Percentiles rank a stretch among this genome's conserved stretches.
These are phyloP conservation scores for Epipyxis sp. DNA, from an alignment of 108 stramenopile species.

Conservation along the genomic window DNA sequence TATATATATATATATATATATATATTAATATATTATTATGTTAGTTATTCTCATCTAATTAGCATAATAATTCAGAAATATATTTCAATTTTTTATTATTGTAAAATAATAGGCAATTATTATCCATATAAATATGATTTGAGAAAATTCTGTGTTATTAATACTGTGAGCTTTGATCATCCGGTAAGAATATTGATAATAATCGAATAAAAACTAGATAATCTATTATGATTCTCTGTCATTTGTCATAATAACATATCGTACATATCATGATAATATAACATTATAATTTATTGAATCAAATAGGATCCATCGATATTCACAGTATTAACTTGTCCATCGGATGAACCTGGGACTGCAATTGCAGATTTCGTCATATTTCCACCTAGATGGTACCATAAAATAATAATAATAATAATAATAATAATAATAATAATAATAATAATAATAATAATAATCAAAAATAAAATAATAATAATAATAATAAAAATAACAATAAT, in stretches of 20 bases:
- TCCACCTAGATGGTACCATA: conserved; percentile 78
- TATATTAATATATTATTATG: too few relatives aligned
- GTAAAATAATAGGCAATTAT: conserved; percentile 71
- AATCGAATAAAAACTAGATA: conserved; percentile 1
- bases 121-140: conserved; percentile 84
- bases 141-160: conserved; percentile 72
- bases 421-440: too few relatives aligned
- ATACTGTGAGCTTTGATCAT: conserved; percentile 85
- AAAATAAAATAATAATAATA: too few relatives aligned
- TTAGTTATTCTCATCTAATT: too few relatives aligned
- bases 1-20: neutral
- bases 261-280: too few relatives aligned
- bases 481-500: too few relatives aligned
- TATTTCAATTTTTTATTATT: neutral
- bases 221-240: neutral
- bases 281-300: too few relatives aligned
- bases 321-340: conserved; percentile 75
- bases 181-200: neutral
- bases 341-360: conserved; percentile 72
- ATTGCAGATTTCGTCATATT: conserved; percentile 88
- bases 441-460: too few relatives aligned
- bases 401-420: too few relatives aligned
- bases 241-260: neutral
- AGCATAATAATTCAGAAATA: too few relatives aligned
- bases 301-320: conserved; percentile 92